Percentiles rank a stretch among this genome's conserved stretches.
Evolutionary conservation across 192 early-diverging fungal genomes (phyloP).

Genomic region (Umbelopsis isabellina): DNA sequence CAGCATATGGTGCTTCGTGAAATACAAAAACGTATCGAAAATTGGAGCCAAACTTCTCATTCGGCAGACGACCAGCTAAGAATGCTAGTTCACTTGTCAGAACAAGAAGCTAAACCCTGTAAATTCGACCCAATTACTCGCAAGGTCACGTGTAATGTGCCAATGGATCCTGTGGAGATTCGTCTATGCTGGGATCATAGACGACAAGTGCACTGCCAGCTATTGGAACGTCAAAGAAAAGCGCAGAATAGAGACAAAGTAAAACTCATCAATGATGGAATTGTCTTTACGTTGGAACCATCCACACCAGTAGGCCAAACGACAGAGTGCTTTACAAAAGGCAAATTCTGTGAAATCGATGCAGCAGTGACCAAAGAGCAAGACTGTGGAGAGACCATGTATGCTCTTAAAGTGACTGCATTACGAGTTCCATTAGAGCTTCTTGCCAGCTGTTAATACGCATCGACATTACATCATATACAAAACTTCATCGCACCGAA

Average conservation of each 20-base stretch:
- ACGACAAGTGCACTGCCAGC: constrained; percentile 30
- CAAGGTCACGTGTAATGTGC: constrained; percentile 22
- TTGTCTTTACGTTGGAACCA: constrained; percentile 30
- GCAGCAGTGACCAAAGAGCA: constrained; percentile 23
- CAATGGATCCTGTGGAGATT: constrained; percentile 35
- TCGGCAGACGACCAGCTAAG: constrained; percentile 8
- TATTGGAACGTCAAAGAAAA: constrained; percentile 1
- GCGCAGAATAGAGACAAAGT: not conserved
- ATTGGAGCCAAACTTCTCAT: not conserved
- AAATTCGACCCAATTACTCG: constrained; percentile 34
- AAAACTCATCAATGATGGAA: constrained; percentile 20
- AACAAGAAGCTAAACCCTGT: constrained; percentile 24
- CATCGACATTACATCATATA: not conserved
- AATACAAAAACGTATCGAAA: constrained; percentile 19
- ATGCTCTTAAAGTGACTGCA: constrained; percentile 35
- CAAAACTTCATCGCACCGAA: too few species aligned
- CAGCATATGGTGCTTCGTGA: constrained; percentile 26
- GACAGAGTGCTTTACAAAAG: constrained; percentile 12
- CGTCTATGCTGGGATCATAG: constrained; percentile 35
- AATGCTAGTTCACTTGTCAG: constrained; percentile 31
- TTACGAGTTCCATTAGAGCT: constrained; percentile 26
- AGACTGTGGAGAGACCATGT: constrained; percentile 20
- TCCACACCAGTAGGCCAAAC: constrained; percentile 30
- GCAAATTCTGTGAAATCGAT: constrained; percentile 28
- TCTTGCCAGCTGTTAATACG: not conserved